Percentiles rank a stretch among this genome's conserved stretches.
phyloP scores from a whole-genome alignment of 371 early-diverging fungal genomes.

The Saksenaea oblongispora region DNA sequence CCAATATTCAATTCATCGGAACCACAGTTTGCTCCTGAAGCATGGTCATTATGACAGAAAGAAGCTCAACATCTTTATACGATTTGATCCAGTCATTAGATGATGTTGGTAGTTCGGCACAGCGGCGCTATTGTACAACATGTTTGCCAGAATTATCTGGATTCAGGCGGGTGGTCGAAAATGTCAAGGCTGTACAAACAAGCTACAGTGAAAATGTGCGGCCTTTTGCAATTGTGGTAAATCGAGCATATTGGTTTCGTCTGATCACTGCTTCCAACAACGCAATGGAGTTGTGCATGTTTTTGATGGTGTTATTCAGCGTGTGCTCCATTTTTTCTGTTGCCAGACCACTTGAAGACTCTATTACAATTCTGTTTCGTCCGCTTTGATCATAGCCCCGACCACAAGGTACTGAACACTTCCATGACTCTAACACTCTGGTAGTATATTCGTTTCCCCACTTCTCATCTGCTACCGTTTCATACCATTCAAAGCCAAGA shows the following conservation, averaged over 20 bases:
- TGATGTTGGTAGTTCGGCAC: not conserved
- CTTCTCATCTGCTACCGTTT: too few relatives aligned
- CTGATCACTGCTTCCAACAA: slow-evolving; percentile 3
- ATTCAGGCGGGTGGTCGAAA: slow-evolving; percentile 3
- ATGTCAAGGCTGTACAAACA: slow-evolving; percentile 1
- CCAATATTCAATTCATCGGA: too few relatives aligned
- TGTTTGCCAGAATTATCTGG: slow-evolving; percentile 4
- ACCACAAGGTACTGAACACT: too few relatives aligned
- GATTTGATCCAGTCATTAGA: too few relatives aligned
- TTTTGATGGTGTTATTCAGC: slow-evolving; percentile 8
- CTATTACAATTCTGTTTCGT: not conserved
- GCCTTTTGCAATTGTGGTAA: not conserved
- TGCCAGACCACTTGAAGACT: not conserved
- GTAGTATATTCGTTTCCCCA: too few relatives aligned
- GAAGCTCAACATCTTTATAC: too few relatives aligned
- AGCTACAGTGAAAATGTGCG: slow-evolving; percentile 1
- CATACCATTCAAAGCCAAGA: too few relatives aligned
- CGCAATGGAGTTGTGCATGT: slow-evolving; percentile 5
- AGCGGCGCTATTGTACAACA: slow-evolving; percentile 9
- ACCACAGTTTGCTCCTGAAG: too few relatives aligned
- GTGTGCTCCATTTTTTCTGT: slow-evolving; percentile 1
- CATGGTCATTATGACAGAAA: too few relatives aligned
- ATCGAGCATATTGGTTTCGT: slow-evolving; percentile 1
- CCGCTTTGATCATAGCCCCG: not conserved
- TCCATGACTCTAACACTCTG: too few relatives aligned